These are phyloP conservation scores for Fusarium subtropicale DNA, from an alignment of 2,329 filamentous ascomycete species.

Conservation along the genomic window DNA sequence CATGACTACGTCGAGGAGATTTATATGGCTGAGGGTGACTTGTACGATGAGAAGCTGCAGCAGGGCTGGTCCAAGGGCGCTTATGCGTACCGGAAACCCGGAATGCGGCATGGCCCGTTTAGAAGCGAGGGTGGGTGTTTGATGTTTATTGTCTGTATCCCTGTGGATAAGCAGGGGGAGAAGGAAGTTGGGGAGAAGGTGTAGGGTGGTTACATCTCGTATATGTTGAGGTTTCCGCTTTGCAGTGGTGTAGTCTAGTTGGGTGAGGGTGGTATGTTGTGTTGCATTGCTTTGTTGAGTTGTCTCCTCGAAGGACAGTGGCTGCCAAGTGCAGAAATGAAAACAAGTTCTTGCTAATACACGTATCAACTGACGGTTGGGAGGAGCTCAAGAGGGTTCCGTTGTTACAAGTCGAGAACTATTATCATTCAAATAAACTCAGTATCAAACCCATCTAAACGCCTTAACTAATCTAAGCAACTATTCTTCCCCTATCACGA, in stretches of 20 bases:
- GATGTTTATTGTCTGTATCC: conserved; percentile 46
- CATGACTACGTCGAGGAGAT: conserved; percentile 56
- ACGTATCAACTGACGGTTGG: fast-evolving
- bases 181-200: conserved; percentile 19
- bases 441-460: conserved; percentile 7
- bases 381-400: too few species aligned
- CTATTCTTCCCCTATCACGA: conserved; percentile 51
- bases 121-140: conserved; percentile 51
- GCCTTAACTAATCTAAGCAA: conserved; percentile 47
- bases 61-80: conserved; percentile 51
- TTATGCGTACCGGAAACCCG: conserved; percentile 55
- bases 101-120: conserved; percentile 56
- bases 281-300: not conserved
- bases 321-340: not conserved
- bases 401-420: not conserved
- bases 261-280: not conserved
- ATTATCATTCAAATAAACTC: not conserved
- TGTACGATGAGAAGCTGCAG: conserved; percentile 50
- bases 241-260: not conserved
- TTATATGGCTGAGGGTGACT: conserved; percentile 52
- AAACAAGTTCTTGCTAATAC: not conserved
- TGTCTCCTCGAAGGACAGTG: not conserved
- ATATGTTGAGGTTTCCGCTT: not conserved
- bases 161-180: conserved; percentile 18
- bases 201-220: conserved; percentile 6